A percentile compares a stretch with the other conserved stretches of the same genome.
Evolutionary conservation across 805 yeast genomes (phyloP).

Genomic region (Wickerhamomyces pijperi): DNA sequence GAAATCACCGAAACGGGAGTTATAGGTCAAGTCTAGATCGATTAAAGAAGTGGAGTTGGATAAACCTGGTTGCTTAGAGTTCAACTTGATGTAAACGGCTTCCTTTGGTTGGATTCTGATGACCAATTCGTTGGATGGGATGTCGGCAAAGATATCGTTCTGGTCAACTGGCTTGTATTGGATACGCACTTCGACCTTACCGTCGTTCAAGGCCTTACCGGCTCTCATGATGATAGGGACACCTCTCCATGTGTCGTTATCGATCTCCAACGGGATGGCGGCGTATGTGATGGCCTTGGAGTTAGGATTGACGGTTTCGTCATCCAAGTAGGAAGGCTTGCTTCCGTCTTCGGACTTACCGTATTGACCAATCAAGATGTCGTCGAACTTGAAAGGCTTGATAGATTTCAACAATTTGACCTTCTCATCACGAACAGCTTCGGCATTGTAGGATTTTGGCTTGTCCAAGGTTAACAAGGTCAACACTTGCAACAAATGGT

Average conservation of each 20-base stretch:
- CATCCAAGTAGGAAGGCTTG: constrained; percentile 88
- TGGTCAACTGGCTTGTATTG: constrained; percentile 78
- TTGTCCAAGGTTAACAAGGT: constrained; percentile 92
- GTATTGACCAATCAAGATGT: constrained; percentile 83
- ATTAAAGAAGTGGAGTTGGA: constrained; percentile 73
- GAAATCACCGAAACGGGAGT: constrained; percentile 70
- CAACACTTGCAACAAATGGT: constrained; percentile 87
- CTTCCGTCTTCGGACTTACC: constrained; percentile 72
- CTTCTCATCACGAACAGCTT: constrained; percentile 91
- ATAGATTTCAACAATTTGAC: constrained; percentile 84
- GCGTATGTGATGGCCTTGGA: constrained; percentile 91
- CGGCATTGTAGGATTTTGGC: constrained; percentile 85
- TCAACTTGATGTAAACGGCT: constrained; percentile 87
- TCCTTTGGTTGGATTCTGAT: constrained; percentile 91
- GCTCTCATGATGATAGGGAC: constrained; percentile 94
- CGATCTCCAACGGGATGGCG: constrained; percentile 65
- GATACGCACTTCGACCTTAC: constrained; percentile 89
- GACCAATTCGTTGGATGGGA: constrained; percentile 87
- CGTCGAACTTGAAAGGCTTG: constrained; percentile 49
- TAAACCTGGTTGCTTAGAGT: constrained; percentile 89
- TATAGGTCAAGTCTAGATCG: constrained; percentile 83
- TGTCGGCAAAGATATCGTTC: constrained; percentile 69
- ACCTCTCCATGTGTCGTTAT: constrained; percentile 97
- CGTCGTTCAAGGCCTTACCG: constrained; percentile 92
- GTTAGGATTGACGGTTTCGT: constrained; percentile 70